Percentiles rank a stretch among this genome's conserved stretches.
phyloP scores from a whole-genome alignment of 345 rosid species.

The Eucalyptus guilfoylei region DNA sequence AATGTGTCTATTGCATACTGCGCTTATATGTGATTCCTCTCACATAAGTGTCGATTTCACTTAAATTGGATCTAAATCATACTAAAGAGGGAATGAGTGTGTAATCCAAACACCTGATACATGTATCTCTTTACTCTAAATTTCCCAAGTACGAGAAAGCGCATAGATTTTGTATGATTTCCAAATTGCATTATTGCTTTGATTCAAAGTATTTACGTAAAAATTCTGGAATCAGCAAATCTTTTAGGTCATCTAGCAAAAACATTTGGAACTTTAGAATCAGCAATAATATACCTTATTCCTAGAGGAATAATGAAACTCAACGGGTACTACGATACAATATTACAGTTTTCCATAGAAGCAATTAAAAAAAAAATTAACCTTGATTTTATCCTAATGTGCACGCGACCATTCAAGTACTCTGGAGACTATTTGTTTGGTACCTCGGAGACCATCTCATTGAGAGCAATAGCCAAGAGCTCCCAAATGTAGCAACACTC shows the following conservation, averaged over 20 bases:
- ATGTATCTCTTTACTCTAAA: background rate
- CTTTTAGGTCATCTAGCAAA: too few species aligned
- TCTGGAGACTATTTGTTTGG: background rate
- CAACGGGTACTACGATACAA: too few species aligned
- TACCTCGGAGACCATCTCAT: slow-evolving; percentile 24
- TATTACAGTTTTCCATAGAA: too few species aligned
- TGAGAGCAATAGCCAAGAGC: slow-evolving; percentile 8
- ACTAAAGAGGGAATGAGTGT: background rate
- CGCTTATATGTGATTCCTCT: background rate
- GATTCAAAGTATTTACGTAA: too few species aligned
- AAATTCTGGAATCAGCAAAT: too few species aligned
- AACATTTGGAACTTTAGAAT: too few species aligned
- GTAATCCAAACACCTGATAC: background rate
- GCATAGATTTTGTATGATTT: background rate
- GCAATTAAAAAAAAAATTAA: background rate
- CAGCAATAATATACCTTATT: too few species aligned
- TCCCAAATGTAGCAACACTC: slow-evolving; percentile 10
- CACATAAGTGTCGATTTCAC: background rate
- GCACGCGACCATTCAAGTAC: background rate
- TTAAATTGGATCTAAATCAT: background rate
- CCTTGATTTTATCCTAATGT: background rate
- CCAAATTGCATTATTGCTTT: background rate
- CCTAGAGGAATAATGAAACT: too few species aligned
- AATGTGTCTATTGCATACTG: background rate
- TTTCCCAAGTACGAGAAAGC: background rate